Evolutionary conservation across 2,329 filamentous ascomycete species (phyloP), one percentile per base, ranked within the genome.

Genomic region (Thermoascus crustaceus): DNA sequence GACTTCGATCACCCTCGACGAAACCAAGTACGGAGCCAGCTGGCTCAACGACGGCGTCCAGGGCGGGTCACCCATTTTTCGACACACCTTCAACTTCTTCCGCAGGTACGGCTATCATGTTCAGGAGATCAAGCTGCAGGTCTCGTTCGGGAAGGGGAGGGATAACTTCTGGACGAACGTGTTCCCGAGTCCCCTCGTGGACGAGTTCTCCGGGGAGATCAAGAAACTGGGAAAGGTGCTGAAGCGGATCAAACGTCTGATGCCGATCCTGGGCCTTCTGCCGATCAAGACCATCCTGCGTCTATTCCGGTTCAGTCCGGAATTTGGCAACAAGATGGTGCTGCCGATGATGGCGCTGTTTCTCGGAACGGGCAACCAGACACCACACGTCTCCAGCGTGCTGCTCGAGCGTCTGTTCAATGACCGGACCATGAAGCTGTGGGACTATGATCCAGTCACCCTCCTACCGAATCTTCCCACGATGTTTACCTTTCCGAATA

Each of bases 331-430:
- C 49, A 77, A 76, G 22, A 78, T 86, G 58, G 76, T 81, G 0
- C 68, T 82, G 38, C 82, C 82, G 1, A 73, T 86, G 54, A 73
- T 85, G 20, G 82, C 82, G 0, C 63, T 86, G 1, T 85, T 87
- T 51, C 64, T 86, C 0, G 82, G 82, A 0, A 85, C 82, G 0
- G 80, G 82, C 1, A 86, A 86, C 45, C 78, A 83, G 47, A 82
- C 81, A 0, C 75, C 80, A 0, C 76, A 84, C 43, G 80, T 86
- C 0, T 76, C 81, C 0, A 74, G 72, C 26, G 78, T 80, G 16
- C 77, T 86, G 21, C 64, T 86, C 4, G 74, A 79, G 50, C 60
- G 74, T 4, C 55, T 80, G 0, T 78, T 76, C 33, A 63, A 75
- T 38, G 71, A 75, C 37, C 72, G 72, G 0, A 73, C 73, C 35